Conservation (phyloP, 2,329 filamentous ascomycete genomes). For the Penicillium fuscoglaucum region DNA sequence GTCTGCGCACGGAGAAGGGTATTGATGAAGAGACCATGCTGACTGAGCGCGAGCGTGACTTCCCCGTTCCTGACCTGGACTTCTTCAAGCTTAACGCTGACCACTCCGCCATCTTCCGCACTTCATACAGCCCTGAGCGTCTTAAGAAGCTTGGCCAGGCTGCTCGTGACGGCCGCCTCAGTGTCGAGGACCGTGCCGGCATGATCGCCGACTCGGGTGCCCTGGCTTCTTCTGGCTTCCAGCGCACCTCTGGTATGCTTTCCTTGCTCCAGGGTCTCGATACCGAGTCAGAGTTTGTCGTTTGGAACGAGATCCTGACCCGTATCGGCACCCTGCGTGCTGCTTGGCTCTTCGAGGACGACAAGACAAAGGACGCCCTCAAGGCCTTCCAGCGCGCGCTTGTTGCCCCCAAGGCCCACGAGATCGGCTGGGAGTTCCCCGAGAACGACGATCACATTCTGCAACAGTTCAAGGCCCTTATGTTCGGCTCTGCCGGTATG, state of each 20-base stretch:
- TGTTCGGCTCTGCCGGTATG: slow-evolving; percentile 81
- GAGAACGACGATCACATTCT: slow-evolving; percentile 83
- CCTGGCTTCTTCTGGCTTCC: slow-evolving; percentile 84
- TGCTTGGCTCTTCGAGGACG: slow-evolving; percentile 86
- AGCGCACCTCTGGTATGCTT: slow-evolving; percentile 86
- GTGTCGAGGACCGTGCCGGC: slow-evolving; percentile 86
- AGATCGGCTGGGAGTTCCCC: slow-evolving; percentile 84
- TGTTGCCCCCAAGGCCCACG: slow-evolving; percentile 75
- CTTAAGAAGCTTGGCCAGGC: slow-evolving; percentile 84
- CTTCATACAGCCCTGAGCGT: slow-evolving; percentile 79
- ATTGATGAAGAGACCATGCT: slow-evolving; percentile 75
- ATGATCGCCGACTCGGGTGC: slow-evolving; percentile 94
- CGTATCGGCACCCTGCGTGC: slow-evolving; percentile 75
- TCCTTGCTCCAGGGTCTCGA: slow-evolving; percentile 83
- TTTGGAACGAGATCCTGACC: slow-evolving; percentile 89
- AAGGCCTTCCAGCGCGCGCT: slow-evolving; percentile 81
- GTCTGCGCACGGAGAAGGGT: slow-evolving; percentile 79
- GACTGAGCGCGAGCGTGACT: slow-evolving; percentile 69
- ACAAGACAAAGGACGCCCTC: slow-evolving; percentile 68
- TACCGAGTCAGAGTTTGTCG: slow-evolving; percentile 80
- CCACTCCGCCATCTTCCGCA: slow-evolving; percentile 89
- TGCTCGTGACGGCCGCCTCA: slow-evolving; percentile 75
- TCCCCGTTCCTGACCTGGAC: slow-evolving; percentile 74
- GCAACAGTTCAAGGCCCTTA: slow-evolving; percentile 90
- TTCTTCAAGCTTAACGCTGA: slow-evolving; percentile 98